Evolutionary conservation across 495 filamentous ascomycete genomes (phyloP), one percentile per base, ranked within the genome.

Genomic region (Penicillium paxilli): DNA sequence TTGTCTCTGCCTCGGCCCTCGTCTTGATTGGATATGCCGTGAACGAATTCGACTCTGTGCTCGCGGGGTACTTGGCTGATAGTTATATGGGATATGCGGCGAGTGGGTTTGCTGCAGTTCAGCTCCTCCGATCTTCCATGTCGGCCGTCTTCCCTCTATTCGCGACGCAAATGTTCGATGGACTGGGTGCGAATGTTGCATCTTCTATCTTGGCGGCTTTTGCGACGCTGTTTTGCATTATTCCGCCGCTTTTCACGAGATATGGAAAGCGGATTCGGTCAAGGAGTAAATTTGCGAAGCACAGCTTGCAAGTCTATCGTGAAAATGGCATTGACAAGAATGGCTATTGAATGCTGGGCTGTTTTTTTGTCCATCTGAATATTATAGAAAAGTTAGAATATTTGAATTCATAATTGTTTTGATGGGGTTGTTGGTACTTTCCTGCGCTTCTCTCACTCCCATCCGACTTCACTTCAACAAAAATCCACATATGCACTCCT

Each of bases 41-140:
- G 14, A 76, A 75, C 45, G 79, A 81, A 51, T 72, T 79, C 50
- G 70, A 66, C 9, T 67, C 62, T 20, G 66, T 70, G 1, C 65
- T 81, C 8, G 58, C 63, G 1, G 75, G 74, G 1, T 82, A 82
- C 50, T 54, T 80, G 8, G 71, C 73, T 1, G 77, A 80, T 55
- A 59, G 67, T 5, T 82, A 81, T 42, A 63, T 71, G 1, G 64
- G 61, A 16, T 78, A 74, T 52, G 66, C 75, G 0, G 66, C 73
- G 0, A 75, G 71, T 14, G 77, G 68, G 1, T 72, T 74, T 48
- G 75, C 76, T 1, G 69, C 73, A 0, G 40, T 78, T 32, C 46
- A 59, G 1, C 65, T 81, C 9, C 38, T 79, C 5, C 61, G 76
- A 0, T 65, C 72, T 0, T 17, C 72, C 2, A 22, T 75, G 1